Base-by-base conservation (phyloP, 1,139 yeast genomes). In the Pichia sp. region DNA sequence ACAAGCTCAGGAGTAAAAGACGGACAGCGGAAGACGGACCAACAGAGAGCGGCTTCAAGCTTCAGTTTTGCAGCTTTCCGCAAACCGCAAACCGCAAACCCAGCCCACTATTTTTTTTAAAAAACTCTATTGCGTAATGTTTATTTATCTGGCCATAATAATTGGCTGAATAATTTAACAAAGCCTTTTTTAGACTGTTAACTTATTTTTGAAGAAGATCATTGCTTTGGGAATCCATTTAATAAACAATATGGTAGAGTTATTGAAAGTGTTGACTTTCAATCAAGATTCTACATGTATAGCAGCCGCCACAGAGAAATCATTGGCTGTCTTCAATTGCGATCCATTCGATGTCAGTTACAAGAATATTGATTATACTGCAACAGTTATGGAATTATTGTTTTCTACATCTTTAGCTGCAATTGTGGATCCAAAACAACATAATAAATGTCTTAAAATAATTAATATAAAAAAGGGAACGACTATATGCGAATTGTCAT, bases 241-340 rank as follows among this genome's bases (percentile, higher is more conserved):
- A n/a, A 30, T 8, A 8, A 16, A 6, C 20, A 23, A 31, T 11
- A 11, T 32, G 8, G n/a, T n/a, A n/a, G 23, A n/a, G 46, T 35
- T 43, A 22, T 28, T 43, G 11, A 34, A 33, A 36, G 37, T 33
- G 6, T 75, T 89, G 49, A 77, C 83, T 42, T 92, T 92, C 71
- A 92, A 92, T 65, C 98, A 92, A 67, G 95, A 90, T 62, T 84
- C 85, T 47, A 73, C 89, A 48, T 90, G 97, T 61, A 74, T 90
- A 28, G 87, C 96, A 1, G 76, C 87, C 6, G 97, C 96, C 2
- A 74, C 87, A 9, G 74, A 75, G 39, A 69, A 69, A 46, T 94
- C 95, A n/a, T 87, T 86, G 64, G 79, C 78, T 55, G 84, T 92
- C 42, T 90, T 80, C 70, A 86, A 85, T 61, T 87, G 96, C 65